These are phyloP conservation scores for Rhinocladiella similis DNA, from an alignment of 2,329 filamentous ascomycete genomes.

Conservation along the genomic window DNA sequence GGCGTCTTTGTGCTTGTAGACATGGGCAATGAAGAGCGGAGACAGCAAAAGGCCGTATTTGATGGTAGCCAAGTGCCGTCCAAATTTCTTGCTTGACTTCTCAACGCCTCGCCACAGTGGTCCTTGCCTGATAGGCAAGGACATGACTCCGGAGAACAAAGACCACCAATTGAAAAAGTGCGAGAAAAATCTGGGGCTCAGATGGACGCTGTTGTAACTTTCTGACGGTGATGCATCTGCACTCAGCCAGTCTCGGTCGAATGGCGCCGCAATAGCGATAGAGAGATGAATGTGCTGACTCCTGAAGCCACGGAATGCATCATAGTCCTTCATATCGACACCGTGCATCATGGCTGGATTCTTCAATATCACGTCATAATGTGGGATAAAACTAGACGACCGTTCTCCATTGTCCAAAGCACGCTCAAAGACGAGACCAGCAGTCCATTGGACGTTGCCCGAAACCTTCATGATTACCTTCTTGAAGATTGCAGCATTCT, in stretches of 20 bases:
- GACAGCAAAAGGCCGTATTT: slow-evolving; percentile 95
- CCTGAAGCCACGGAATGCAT: slow-evolving; percentile 94
- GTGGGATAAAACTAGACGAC: slow-evolving; percentile 85
- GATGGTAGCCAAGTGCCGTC: slow-evolving; percentile 93
- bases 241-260: slow-evolving; percentile 81
- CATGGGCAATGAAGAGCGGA: slow-evolving; percentile 90
- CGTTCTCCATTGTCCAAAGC: slow-evolving; percentile 70
- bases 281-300: slow-evolving; percentile 97
- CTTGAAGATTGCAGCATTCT: slow-evolving; percentile 82
- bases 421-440: slow-evolving; percentile 88
- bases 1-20: slow-evolving; percentile 96
- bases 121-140: slow-evolving; percentile 89
- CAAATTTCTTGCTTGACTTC: slow-evolving; percentile 98
- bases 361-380: slow-evolving; percentile 87
- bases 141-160: slow-evolving; percentile 92
- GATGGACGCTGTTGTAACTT: slow-evolving; percentile 95
- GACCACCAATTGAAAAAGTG: slow-evolving; percentile 99
- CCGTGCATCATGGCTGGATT: slow-evolving; percentile 72
- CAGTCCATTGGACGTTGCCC: slow-evolving; percentile 89
- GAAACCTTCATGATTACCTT: slow-evolving; percentile 99
- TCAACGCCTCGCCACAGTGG: slow-evolving; percentile 87
- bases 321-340: slow-evolving; percentile 60
- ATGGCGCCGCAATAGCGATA: slow-evolving; percentile 82
- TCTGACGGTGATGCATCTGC: slow-evolving; percentile 72
- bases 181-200: slow-evolving; percentile 94